Base-by-base conservation (phyloP, 805 yeast genomes). In the Deakozyma indianensis region DNA sequence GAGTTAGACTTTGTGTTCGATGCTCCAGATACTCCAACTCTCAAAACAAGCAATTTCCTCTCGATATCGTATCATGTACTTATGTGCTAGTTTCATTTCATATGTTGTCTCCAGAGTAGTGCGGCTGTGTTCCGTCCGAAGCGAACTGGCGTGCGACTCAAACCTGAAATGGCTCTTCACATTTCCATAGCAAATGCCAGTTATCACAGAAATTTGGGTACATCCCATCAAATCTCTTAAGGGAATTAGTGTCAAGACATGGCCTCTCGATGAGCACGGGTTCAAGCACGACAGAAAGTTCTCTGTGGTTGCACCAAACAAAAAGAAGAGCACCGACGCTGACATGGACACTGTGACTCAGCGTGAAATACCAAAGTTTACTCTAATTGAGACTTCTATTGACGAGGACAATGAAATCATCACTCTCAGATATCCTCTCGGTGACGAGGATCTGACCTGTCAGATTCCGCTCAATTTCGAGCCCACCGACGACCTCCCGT, bases 171-270 rank as follows among this genome's bases (percentile, higher is more conserved):
- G 14, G 28, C 14, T 25, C 28, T 25, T 25, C 14, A 14, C 14
- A 14, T 25, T 7, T 14, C 14, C 28, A 25, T 25, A 25, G 7
- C 28, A 25, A 32, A 32, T 32, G 38, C 38, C 38, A 9, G 38
- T 5, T 9, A 20, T 32, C 16, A 14, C 9, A n/a, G 43, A 50
- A 35, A 45, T 56, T 15, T 44, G 11, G 18, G 42, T 62, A 4
- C 56, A 51, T 40, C 67, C 67, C 4, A 54, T 62, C 51, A 62
- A 62, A 45, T 60, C 65, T 2, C 50, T 61, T 28, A 52, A 55
- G 5, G 63, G 61, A 27, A 48, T 62, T 18, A 40, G 47, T 2
- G 53, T 62, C n/a, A 38, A 47, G 3, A 49, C 52, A 41, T 50
- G 55, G 25, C 49, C 49, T 20, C 44, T 62, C 16, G 59, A 54